Conservation (phyloP, 176 grass and related monocot species). For the Lolium rigidum region DNA sequence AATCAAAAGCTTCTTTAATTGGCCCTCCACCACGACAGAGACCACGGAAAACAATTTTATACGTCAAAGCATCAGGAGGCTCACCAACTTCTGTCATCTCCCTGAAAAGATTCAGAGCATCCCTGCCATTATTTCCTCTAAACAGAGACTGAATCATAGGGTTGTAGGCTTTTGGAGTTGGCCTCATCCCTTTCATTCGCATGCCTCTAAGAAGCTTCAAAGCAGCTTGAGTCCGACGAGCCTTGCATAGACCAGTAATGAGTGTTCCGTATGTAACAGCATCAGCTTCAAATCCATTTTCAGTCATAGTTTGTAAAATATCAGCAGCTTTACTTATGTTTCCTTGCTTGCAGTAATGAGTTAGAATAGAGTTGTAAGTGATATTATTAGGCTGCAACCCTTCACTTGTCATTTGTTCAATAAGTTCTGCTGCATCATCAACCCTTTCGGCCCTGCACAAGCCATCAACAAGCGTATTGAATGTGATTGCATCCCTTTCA, state of each 20-base stretch:
- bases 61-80: conserved; percentile 77
- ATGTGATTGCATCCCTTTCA: conserved; percentile 73
- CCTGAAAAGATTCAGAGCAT: conserved; percentile 78
- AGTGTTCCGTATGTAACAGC: conserved; percentile 79
- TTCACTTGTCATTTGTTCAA: conserved; percentile 76
- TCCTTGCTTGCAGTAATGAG: conserved; percentile 89
- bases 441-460: conserved; percentile 76
- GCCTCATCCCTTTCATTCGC: conserved; percentile 65
- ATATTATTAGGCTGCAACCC: conserved; percentile 80
- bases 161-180: conserved; percentile 82
- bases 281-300: conserved; percentile 86
- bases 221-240: conserved; percentile 73
- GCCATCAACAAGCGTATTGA: conserved; percentile 79
- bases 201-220: conserved; percentile 80
- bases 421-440: conserved; percentile 75
- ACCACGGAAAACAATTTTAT: conserved; percentile 83
- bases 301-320: conserved; percentile 78
- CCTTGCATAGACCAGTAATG: conserved; percentile 85
- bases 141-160: conserved; percentile 76
- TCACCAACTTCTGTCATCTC: conserved; percentile 78
- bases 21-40: conserved; percentile 77
- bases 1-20: conserved; percentile 87
- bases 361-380: conserved; percentile 88
- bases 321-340: conserved; percentile 79
- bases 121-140: conserved; percentile 58